These are phyloP conservation scores for Leccinum subtestaceum DNA, from an alignment of 768 basidiomycete species.

Conservation along the genomic window DNA sequence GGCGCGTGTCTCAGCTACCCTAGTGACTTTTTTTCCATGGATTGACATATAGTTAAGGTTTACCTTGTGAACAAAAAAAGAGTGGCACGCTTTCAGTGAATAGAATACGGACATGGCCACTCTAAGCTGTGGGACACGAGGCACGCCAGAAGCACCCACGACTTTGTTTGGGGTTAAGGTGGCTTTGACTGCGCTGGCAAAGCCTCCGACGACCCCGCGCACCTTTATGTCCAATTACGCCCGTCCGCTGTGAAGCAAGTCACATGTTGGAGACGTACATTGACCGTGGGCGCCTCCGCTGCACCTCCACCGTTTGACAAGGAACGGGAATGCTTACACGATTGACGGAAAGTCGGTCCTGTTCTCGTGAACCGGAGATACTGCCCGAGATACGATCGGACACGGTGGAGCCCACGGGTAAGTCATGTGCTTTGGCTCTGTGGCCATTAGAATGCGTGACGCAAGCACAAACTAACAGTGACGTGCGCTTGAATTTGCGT, in stretches of 20 bases:
- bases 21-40: conserved; percentile 16
- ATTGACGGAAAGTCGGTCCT: not conserved
- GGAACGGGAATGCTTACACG: not conserved
- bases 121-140: conserved; percentile 22
- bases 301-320: not conserved
- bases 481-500: not conserved
- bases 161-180: conserved; percentile 25
- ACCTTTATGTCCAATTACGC: conserved; percentile 1
- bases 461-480: not conserved
- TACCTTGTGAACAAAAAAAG: conserved; percentile 9
- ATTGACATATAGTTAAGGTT: conserved; percentile 21
- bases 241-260: not conserved
- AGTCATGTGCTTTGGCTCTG: not conserved
- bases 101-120: conserved; percentile 1
- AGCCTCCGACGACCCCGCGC: not conserved
- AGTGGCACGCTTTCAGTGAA: conserved; percentile 5
- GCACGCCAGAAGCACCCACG: conserved; percentile 28
- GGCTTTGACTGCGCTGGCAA: conserved; percentile 6
- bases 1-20: conserved; percentile 17
- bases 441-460: conserved; percentile 1
- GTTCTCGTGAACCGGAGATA: conserved; percentile 1
- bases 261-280: not conserved
- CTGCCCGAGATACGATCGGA: conserved; percentile 8
- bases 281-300: not conserved
- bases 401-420: not conserved